Evolutionary conservation across 208 protist genomes (phyloP).

Genomic region (Strigomonas galati): DNA sequence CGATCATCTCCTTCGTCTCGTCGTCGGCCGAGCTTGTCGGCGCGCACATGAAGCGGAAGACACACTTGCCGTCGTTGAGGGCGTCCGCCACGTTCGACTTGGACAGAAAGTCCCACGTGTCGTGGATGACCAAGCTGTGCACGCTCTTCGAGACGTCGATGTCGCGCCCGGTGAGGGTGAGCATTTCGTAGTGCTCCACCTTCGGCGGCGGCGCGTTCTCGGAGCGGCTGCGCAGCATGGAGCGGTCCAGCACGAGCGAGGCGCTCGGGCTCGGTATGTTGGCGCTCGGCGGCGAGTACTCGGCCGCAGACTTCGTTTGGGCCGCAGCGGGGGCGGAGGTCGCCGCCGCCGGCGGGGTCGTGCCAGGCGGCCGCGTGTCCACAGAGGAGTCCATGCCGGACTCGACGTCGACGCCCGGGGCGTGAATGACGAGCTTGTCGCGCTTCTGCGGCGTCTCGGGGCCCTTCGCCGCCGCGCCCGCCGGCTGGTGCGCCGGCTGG

Average conservation of each 20-base stretch:
- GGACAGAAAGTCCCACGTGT: constrained; percentile 84
- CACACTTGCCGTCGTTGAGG: constrained; percentile 64
- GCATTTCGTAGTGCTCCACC: constrained; percentile 76
- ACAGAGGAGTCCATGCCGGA: constrained; percentile 26
- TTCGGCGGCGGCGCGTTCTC: constrained; percentile 18
- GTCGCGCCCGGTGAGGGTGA: constrained; percentile 59
- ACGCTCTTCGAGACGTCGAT: constrained; percentile 30
- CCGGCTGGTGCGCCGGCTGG: constrained; percentile 5
- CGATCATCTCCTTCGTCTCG: constrained; percentile 53
- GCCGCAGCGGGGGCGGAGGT: background rate
- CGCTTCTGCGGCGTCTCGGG: background rate
- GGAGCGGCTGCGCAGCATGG: constrained; percentile 17
- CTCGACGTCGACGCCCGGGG: constrained; percentile 49
- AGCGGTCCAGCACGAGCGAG: constrained; percentile 18
- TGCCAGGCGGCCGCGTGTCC: constrained; percentile 16
- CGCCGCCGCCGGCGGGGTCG: background rate
- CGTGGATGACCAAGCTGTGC: constrained; percentile 34
- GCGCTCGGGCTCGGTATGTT: constrained; percentile 10
- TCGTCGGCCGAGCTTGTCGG: constrained; percentile 30
- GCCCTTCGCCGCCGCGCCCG: background rate
- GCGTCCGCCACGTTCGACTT: constrained; percentile 21
- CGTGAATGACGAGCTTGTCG: constrained; percentile 60
- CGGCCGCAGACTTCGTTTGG: background rate
- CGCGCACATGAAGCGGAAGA: constrained; percentile 78
- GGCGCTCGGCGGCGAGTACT: constrained; percentile 20